Evolutionary conservation across 176 grass and related monocot species (phyloP), one percentile per base, ranked within the genome.

Genomic region (Bothriochloa decipiens): DNA sequence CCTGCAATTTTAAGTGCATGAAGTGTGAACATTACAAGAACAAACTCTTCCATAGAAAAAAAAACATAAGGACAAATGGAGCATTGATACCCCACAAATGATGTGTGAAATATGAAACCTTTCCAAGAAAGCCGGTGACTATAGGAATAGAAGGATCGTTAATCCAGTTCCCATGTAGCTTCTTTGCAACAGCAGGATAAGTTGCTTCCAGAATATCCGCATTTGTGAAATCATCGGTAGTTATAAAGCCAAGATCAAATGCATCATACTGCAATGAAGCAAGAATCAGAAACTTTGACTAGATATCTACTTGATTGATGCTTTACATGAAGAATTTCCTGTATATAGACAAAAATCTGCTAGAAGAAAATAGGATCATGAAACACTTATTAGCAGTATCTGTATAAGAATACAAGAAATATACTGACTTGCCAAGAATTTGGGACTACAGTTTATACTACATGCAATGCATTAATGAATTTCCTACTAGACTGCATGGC

Each of bases 191-290:
- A 25, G 89, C 92, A 87, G 92, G 89, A 89, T 94, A 94, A 85
- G 89, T 94, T 65, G 89, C 92, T 78, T 94, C 92, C 53, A 94
- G 88, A 82, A 94, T 94, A 70, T 94, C 92, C 22, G 92, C 89
- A 82, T 91, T 94, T 69, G 86, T 94, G 58, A 94, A 94, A 61
- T 94, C 92, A 79, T 91, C 92, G 2, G 92, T 91, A 20, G 92
- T 94, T 89, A 94, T 94, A 82, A 94, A 91, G 33, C 89, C 92
- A 68, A 94, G 80, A 36, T 89, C 87, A 91, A 94, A 94, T 53
- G 89, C 92, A 89, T 94, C 92, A 78, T 91, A 94, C 92, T 94
- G 87, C 72, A 89, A 87, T 41, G 42, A 14, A 84, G 14, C 16
- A 72, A 84, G 43, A 72, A 66, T 55, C 7, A 45, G 26, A 81